Evolutionary conservation across 1,284 basidiomycete genomes (phyloP).

Genomic region (Meira miltonrushii): DNA sequence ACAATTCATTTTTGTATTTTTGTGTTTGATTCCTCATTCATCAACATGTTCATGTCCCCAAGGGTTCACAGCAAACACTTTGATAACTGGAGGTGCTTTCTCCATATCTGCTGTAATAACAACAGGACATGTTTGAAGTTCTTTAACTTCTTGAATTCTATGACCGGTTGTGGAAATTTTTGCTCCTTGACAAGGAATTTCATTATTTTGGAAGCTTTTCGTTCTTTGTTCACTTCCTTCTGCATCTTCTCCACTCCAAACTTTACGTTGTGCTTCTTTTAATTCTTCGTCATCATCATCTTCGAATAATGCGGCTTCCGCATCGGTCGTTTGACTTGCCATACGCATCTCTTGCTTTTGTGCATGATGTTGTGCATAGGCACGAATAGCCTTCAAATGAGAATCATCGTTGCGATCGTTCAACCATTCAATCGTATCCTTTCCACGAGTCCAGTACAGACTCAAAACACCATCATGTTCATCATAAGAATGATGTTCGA

Average conservation of each 20-base stretch:
- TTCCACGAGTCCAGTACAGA: slow-evolving; percentile 62
- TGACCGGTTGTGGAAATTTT: slow-evolving; percentile 16
- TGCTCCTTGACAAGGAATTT: slow-evolving; percentile 26
- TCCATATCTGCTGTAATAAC: slow-evolving; percentile 42
- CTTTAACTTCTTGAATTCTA: slow-evolving; percentile 33
- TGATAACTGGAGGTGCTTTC: slow-evolving; percentile 47
- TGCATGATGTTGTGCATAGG: slow-evolving; percentile 30
- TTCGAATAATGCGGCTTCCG: slow-evolving; percentile 43
- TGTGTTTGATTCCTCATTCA: background rate
- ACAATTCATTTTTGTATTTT: background rate
- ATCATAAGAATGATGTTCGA: slow-evolving; percentile 80
- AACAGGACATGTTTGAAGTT: slow-evolving; percentile 37
- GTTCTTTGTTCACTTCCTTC: slow-evolving; percentile 23
- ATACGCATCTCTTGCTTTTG: slow-evolving; percentile 28
- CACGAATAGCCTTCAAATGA: slow-evolving; percentile 43
- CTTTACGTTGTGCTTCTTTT: slow-evolving; percentile 23
- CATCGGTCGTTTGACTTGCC: slow-evolving; percentile 37
- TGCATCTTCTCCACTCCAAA: slow-evolving; percentile 30
- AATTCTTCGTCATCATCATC: slow-evolving; percentile 36
- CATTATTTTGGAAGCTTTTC: slow-evolving; percentile 24
- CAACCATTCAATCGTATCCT: slow-evolving; percentile 86
- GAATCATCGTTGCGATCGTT: slow-evolving; percentile 77
- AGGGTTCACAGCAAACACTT: slow-evolving; percentile 27
- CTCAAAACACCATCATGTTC: slow-evolving; percentile 82
- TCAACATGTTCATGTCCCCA: background rate